A percentile compares a stretch with the other conserved stretches of the same genome.
These are phyloP conservation scores for Sequoia sempervirens DNA, from an alignment of 75 land plant genomes.

Conservation along the genomic window DNA sequence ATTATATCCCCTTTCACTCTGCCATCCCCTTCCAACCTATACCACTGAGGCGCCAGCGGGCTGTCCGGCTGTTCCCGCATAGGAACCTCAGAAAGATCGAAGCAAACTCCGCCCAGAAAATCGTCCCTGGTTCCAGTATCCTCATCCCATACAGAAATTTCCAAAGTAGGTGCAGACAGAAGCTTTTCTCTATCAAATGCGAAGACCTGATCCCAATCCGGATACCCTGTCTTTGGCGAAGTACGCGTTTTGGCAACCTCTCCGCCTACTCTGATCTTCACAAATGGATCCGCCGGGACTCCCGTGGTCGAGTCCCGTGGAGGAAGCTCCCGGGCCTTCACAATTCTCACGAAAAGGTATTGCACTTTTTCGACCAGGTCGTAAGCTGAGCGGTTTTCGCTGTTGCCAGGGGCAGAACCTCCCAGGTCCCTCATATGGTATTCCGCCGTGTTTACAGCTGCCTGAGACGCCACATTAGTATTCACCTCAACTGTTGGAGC, in stretches of 20 bases:
- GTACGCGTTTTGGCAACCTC: conserved; percentile 25
- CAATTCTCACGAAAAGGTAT: conserved; percentile 53
- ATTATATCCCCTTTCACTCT: conserved; percentile 63
- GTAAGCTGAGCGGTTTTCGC: conserved; percentile 23
- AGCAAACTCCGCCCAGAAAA: conserved; percentile 71
- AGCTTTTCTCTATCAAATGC: conserved; percentile 29
- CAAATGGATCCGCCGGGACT: conserved; percentile 28
- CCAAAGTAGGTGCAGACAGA: conserved; percentile 29
- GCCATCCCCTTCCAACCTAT: conserved; percentile 43
- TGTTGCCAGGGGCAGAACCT: conserved; percentile 1
- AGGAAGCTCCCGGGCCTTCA: conserved; percentile 49
- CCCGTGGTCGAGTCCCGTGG: conserved; percentile 14
- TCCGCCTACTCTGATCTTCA: conserved; percentile 31
- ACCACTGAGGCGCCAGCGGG: conserved; percentile 87
- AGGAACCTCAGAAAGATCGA: conserved; percentile 72
- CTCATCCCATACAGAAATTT: conserved; percentile 58
- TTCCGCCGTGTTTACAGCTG: conserved; percentile 14
- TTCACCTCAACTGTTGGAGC: conserved; percentile 35
- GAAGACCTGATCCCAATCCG: conserved; percentile 65
- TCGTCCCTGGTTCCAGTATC: conserved; percentile 22
- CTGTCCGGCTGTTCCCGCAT: conserved; percentile 72
- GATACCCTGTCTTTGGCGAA: conserved; percentile 15
- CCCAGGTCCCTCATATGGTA: conserved; percentile 17
- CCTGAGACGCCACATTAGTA: neutral
- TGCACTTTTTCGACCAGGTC: conserved; percentile 63